Evolutionary conservation across 2,329 filamentous ascomycete genomes (phyloP).

Genomic region (Ceratocystis destructans): DNA sequence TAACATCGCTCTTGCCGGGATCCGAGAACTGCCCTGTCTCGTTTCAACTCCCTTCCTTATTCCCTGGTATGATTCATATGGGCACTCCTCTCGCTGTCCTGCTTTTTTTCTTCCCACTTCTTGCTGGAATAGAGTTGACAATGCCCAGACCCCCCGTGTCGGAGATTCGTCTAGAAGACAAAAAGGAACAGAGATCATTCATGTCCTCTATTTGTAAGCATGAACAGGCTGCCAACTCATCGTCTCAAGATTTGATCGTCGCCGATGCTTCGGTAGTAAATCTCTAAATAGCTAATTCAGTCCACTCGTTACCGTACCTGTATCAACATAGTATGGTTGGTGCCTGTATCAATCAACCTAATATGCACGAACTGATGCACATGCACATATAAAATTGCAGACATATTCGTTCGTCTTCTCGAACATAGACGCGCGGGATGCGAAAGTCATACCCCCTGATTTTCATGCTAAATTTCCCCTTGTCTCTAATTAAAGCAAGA

Average conservation of each 20-base stretch:
- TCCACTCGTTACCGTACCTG: background rate
- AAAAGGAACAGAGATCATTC: background rate
- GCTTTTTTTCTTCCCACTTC: background rate
- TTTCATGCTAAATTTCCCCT: background rate
- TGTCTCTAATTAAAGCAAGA: background rate
- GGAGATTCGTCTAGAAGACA: background rate
- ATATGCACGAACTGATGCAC: no score
- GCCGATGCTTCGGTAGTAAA: background rate
- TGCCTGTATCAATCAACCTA: no score
- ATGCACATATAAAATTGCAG: no score
- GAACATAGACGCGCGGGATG: background rate
- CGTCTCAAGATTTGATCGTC: background rate
- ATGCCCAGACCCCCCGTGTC: background rate
- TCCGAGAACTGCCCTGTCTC: background rate
- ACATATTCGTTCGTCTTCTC: no score
- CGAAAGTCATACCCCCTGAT: background rate
- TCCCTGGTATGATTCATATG: background rate
- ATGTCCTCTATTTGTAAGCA: background rate
- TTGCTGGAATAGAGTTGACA: no score
- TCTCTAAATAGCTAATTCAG: background rate
- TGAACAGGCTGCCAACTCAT: background rate
- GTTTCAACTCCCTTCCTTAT: background rate
- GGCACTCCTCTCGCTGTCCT: background rate
- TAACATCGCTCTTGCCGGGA: background rate
- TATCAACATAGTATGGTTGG: background rate